Base-by-base conservation (phyloP, 805 yeast species). In the Saccharomyces paradoxus region DNA sequence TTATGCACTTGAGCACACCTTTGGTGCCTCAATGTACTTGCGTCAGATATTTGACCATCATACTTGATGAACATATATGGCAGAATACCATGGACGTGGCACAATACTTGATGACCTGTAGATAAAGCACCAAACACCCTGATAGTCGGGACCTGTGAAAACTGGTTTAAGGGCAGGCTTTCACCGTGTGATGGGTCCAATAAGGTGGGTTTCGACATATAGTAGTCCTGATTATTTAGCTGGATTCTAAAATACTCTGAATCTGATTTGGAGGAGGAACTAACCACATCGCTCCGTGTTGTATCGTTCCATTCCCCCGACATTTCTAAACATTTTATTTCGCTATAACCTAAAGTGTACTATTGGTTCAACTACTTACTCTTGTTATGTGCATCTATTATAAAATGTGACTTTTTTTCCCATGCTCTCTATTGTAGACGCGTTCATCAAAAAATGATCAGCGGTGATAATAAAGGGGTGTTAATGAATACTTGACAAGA, bases 61-160 rank as follows among this genome's bases (percentile, higher is more conserved):
- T 84, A 84, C 37, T 80, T 81, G 2, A 91, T 74, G 64, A 78
- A 90, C 1, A 92, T 60, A 64, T 92, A 94, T 0, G 98, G 99
- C 59, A 77, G 88, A 21, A 81, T 80, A 44, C 92, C 91, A 71
- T 91, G 98, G 9, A 94, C 72, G 67, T 94, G 97, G 0, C 86
- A 79, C 13, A 80, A 60, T 10, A 77, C 76, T 29, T 81, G 79
- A 59, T 81, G 82, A 0, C 89, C 87, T 0, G 83, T 75, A 1
- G 80, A 76, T 0, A 85, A 58, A 12, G 81, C 76, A 0, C 97
- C 98, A 71, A 82, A 94, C 0, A 94, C 70, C 50, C 98, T 72
- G 1, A 90, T 72, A 0, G 89, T 74, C 0, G 98, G 98, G 0
- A 87, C 91, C 48, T 78, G 79, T 2, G 67, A 58, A 32, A 75